Percentiles rank a stretch among this genome's conserved stretches.
Evolutionary conservation across 768 basidiomycete species (phyloP).

Genomic region (Lactifluus subvellereus): DNA sequence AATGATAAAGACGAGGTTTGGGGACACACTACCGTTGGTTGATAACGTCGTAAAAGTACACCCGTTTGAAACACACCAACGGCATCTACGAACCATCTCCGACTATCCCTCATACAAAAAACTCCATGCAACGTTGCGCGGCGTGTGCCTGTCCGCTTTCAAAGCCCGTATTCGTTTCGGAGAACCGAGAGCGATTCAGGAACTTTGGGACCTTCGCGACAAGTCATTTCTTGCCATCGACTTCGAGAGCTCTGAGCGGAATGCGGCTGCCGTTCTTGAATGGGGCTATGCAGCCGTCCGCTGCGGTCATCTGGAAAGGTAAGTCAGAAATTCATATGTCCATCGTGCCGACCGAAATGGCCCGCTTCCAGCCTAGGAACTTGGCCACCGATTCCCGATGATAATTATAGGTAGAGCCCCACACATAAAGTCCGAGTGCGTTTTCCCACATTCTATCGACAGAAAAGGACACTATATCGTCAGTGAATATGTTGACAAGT

Average conservation of each 20-base stretch:
- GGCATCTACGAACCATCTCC: conserved; percentile 65
- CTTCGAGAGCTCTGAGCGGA: conserved; percentile 72
- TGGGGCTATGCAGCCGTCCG: conserved; percentile 81
- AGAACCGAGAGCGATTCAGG: conserved; percentile 55
- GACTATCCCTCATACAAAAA: conserved; percentile 67
- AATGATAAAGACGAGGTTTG: conserved; percentile 86
- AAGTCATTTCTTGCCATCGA: conserved; percentile 72
- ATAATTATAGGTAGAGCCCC: conserved; percentile 59
- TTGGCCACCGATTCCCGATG: conserved; percentile 74
- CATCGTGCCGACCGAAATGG: not conserved
- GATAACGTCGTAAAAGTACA: conserved; percentile 65
- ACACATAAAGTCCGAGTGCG: not conserved
- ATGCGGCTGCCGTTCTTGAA: conserved; percentile 61
- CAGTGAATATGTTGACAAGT: conserved; percentile 60
- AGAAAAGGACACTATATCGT: conserved; percentile 70
- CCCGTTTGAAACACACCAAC: conserved; percentile 61
- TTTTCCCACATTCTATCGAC: conserved; percentile 16
- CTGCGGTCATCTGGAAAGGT: conserved; percentile 67
- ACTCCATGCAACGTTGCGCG: conserved; percentile 64
- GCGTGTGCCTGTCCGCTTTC: conserved; percentile 56
- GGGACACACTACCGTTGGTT: conserved; percentile 65
- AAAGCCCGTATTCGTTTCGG: conserved; percentile 61
- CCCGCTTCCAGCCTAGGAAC: conserved; percentile 44
- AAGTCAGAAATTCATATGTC: conserved; percentile 27
- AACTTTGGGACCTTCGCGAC: conserved; percentile 63